A percentile compares a stretch with the other conserved stretches of the same genome.
Conservation (phyloP, 768 basidiomycete species). For the Hortiboletus flavorubellus region DNA sequence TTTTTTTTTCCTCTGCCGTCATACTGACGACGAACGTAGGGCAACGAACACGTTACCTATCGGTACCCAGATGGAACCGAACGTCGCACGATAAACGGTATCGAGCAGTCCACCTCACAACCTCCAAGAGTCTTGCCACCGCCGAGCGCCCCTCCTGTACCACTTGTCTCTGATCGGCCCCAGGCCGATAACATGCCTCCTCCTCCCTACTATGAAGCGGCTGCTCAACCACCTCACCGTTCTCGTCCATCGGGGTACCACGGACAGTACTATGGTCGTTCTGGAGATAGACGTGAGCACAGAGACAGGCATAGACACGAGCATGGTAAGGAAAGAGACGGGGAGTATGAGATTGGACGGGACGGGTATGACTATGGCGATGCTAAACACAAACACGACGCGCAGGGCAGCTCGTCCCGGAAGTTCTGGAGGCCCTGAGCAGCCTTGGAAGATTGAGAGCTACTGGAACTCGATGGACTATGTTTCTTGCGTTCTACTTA, state of each 20-base stretch:
- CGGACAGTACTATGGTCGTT: conserved; percentile 3
- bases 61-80: conserved; percentile 66
- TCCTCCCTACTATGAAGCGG: conserved; percentile 22
- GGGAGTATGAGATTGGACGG: conserved; percentile 1
- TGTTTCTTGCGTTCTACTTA: background rate
- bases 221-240: conserved; percentile 9
- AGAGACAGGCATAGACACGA: conserved; percentile 14
- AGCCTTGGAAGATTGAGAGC: background rate
- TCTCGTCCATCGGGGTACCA: conserved; percentile 21
- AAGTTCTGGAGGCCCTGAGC: conserved; percentile 13
- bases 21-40: conserved; percentile 39
- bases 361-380: conserved; percentile 2
- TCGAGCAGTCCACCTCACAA: conserved; percentile 37
- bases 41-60: conserved; percentile 70
- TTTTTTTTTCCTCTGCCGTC: background rate
- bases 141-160: background rate
- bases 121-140: conserved; percentile 12
- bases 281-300: conserved; percentile 13
- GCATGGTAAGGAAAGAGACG: conserved; percentile 8
- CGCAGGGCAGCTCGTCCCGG: conserved; percentile 11
- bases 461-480: background rate
- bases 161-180: background rate
- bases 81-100: conserved; percentile 64
- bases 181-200: conserved; percentile 3
- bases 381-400: conserved; percentile 1